Evolutionary conservation across 1,139 yeast genomes (phyloP), one percentile per base, ranked within the genome.

Genomic region (Blastobotrys ciferrii): DNA sequence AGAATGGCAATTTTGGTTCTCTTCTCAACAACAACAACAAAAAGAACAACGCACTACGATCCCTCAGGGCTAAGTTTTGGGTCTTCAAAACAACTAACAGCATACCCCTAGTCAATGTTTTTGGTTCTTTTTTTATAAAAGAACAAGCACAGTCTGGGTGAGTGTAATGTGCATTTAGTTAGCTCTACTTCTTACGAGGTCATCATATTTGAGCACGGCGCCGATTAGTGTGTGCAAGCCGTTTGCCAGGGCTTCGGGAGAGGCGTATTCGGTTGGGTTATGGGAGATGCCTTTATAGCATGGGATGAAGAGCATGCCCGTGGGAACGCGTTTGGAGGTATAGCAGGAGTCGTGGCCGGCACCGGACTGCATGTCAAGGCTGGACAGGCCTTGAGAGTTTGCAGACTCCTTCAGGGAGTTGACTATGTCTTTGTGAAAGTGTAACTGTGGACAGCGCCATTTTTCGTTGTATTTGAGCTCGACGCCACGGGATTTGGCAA

Each of bases 281-380:
- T 84, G 89, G 23, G 83, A 77, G 37, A 84, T 71, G n/a, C 89
- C 89, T 60, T 80, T 82, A 58, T 70, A 77, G 28, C 85, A 78
- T 5, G 91, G 89, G 58, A 82, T 80, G 63, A 84, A 84, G 25
- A 84, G 78, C 89, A 84, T 84, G 1, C 87, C 78, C 0, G 89
- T 82, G 20, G 91, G 89, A 32, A 79, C 75, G 42, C 74, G 71
- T 6, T 67, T 58, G 30, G 78, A 72, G 3, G 84, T 78, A 31
- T 78, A 73, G 57, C 87, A 81, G 2, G 85, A 78, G 60, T 84
- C 91, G 59, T 84, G 89, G 15, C 87, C 88, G 2, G 88, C 87
- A 32, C 89, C 89, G 57, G 84, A 78, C 42, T 76, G 74, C 45
- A 84, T 78, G 32, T 69, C 73, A 49, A 72, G 66, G 28, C 71